Conservation (phyloP, 2,329 filamentous ascomycete species). For the Cladosporium phlei region DNA sequence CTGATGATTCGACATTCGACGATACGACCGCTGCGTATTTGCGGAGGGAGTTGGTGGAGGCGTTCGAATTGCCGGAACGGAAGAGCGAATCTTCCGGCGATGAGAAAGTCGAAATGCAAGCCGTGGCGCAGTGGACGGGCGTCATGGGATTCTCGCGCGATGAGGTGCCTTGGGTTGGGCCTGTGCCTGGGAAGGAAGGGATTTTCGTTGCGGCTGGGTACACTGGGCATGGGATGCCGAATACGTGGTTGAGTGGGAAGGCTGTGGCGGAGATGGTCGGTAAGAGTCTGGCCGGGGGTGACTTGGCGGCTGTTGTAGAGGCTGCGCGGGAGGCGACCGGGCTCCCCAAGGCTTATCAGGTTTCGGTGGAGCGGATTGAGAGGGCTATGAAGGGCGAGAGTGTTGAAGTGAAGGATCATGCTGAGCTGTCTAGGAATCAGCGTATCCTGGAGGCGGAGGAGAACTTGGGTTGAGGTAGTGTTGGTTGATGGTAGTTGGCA, state of each 20-base stretch:
- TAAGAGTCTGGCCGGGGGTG: slow-evolving; percentile 10
- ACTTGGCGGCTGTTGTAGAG: slow-evolving; percentile 15
- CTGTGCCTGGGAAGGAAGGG: slow-evolving; percentile 48
- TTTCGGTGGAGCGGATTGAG: slow-evolving; percentile 24
- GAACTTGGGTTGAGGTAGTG: not conserved
- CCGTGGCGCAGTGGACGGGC: slow-evolving; percentile 62
- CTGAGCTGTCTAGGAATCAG: slow-evolving; percentile 22
- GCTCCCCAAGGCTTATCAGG: slow-evolving; percentile 27
- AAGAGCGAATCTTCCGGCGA: too few relatives aligned
- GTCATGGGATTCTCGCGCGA: slow-evolving; percentile 75
- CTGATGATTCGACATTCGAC: slow-evolving; percentile 57
- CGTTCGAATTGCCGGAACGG: slow-evolving; percentile 33
- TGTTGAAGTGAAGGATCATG: slow-evolving; percentile 27
- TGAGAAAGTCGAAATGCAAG: slow-evolving; percentile 40
- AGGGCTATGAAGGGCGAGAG: slow-evolving; percentile 20
- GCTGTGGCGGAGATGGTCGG: slow-evolving; percentile 59
- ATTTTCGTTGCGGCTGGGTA: slow-evolving; percentile 39
- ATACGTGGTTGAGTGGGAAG: slow-evolving; percentile 62
- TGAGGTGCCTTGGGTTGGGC: slow-evolving; percentile 64
- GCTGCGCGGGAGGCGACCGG: slow-evolving; percentile 19
- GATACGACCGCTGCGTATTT: slow-evolving; percentile 53
- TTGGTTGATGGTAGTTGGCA: too few relatives aligned
- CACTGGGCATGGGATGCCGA: slow-evolving; percentile 68
- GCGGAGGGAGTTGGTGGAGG: slow-evolving; percentile 38
- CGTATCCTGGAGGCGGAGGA: slow-evolving; percentile 3